phyloP scores from a whole-genome alignment of 257 asterid genomes.

The Nicotiana tabacum region DNA sequence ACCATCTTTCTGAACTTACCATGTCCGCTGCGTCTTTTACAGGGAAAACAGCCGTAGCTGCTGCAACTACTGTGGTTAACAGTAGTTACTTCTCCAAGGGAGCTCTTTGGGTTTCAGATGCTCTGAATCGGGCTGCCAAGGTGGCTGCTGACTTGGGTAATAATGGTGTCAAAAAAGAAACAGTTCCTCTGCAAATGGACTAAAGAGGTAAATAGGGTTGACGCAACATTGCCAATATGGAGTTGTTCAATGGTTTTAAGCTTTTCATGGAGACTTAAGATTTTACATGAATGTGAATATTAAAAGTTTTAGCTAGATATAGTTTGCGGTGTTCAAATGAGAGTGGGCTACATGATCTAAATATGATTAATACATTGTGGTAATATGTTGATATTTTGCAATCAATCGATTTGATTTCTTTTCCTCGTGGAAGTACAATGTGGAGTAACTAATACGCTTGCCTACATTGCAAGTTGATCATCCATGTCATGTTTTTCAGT shows the following conservation, averaged over 20 bases:
- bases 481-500: not conserved
- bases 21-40: conserved; percentile 37
- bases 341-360: not conserved
- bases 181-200: conserved; percentile 2
- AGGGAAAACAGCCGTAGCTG: conserved; percentile 41
- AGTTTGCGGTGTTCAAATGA: not conserved
- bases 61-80: conserved; percentile 45
- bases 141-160: conserved; percentile 49
- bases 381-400: not conserved
- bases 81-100: conserved; percentile 53
- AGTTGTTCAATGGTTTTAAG: not conserved
- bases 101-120: conserved; percentile 53
- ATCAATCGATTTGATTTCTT: not conserved
- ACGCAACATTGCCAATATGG: not conserved
- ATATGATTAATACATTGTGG: not conserved
- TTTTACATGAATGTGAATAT: not conserved
- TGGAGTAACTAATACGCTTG: not conserved
- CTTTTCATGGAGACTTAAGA: not conserved
- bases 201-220: not conserved
- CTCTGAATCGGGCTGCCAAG: conserved; percentile 44
- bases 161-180: conserved; percentile 10
- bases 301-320: not conserved
- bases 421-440: not conserved
- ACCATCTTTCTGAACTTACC: conserved; percentile 36
- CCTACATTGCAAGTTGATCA: not conserved